Base-by-base conservation (phyloP, 805 yeast genomes). In the Kuraishia capsulata region DNA sequence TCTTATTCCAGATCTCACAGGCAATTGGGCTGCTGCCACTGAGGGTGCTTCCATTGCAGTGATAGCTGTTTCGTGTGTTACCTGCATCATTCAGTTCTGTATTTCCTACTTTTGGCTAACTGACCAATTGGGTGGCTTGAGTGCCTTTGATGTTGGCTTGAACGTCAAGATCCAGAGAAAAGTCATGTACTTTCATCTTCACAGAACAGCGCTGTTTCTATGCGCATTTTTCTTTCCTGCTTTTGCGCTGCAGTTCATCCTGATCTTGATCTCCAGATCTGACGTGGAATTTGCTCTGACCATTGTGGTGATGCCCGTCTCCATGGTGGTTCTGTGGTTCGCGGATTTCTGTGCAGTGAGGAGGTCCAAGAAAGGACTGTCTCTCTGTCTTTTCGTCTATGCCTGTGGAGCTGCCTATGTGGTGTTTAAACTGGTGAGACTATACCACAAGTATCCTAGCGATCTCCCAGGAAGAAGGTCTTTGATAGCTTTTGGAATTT, bases 261-360 rank as follows among this genome's bases (percentile, higher is more conserved):
- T 65, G 23, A 65, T 67, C 37, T 61, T 64, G 56, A 50, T 67
- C 10, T 41, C 49, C 14, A 51, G 57, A 30, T 49, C 49, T 33
- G 63, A 66, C 11, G 53, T 51, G 4, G 73, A 69, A 48, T 68
- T 69, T 45, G 60, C 60, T n/a, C 45, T 67, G 30, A 69, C 73
- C 0, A 54, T 66, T n/a, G 47, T 53, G 31, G 59, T 60, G 33
- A 43, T 64, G 16, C 68, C 69, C 3, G 39, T 62, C 18, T 56
- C 71, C 3, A 42, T 67, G 3, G 20, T 62, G 3, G 36, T 66
- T 4, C 51, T 68, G 23, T 28, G 59, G 5, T 37, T 60, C n/a
- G 62, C 67, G 36, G 71, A 66, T 48, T 52, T 53, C 34, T 62
- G 64, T 0, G 59, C 64, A 11, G 50, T 61, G 2, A 48, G 61